Percentiles rank a stretch among this genome's conserved stretches.
Conservation (phyloP, 768 basidiomycete species). For the Lactarius tabidus region DNA sequence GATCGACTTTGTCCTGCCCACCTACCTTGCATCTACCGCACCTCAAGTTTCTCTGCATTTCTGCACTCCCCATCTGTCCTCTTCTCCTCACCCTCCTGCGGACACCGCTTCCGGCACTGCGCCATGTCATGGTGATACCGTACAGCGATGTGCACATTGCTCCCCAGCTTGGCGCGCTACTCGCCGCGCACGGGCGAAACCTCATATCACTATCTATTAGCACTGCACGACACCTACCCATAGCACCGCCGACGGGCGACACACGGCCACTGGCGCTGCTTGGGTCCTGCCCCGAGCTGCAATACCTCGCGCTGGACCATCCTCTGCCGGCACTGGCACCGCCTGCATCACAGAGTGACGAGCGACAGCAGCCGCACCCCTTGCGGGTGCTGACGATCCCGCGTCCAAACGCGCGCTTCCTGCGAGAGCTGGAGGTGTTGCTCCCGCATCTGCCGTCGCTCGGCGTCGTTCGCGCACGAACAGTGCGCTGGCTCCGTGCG, state of each 20-base stretch:
- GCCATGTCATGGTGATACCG: constrained; percentile 65
- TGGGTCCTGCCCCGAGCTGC: constrained; percentile 48
- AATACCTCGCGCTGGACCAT: constrained; percentile 67
- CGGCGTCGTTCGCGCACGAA: constrained; percentile 53
- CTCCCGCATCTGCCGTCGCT: constrained; percentile 57
- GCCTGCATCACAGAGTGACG: constrained; percentile 21
- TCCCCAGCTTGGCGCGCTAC: constrained; percentile 56
- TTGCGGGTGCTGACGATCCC: constrained; percentile 72
- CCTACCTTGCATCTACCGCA: constrained; percentile 50
- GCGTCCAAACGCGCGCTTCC: constrained; percentile 60
- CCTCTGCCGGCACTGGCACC: constrained; percentile 55
- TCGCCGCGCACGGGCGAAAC: constrained; percentile 51
- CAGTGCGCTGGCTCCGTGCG: constrained; percentile 67
- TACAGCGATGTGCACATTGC: constrained; percentile 59
- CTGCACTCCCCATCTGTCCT: constrained; percentile 65
- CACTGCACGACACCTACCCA: constrained; percentile 57
- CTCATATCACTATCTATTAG: constrained; percentile 62
- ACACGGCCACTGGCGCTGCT: constrained; percentile 48
- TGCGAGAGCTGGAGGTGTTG: constrained; percentile 49
- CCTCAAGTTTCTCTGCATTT: constrained; percentile 55
- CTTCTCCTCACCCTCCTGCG: constrained; percentile 56
- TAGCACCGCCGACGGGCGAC: constrained; percentile 42
- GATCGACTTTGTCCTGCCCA: constrained; percentile 29
- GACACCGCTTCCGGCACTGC: constrained; percentile 58
- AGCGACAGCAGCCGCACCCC: constrained; percentile 29